Percentiles rank a stretch among this genome's conserved stretches.
phyloP scores from a whole-genome alignment of 352 stramenopile genomes.

The Phytopythium cucurbitacearum region DNA sequence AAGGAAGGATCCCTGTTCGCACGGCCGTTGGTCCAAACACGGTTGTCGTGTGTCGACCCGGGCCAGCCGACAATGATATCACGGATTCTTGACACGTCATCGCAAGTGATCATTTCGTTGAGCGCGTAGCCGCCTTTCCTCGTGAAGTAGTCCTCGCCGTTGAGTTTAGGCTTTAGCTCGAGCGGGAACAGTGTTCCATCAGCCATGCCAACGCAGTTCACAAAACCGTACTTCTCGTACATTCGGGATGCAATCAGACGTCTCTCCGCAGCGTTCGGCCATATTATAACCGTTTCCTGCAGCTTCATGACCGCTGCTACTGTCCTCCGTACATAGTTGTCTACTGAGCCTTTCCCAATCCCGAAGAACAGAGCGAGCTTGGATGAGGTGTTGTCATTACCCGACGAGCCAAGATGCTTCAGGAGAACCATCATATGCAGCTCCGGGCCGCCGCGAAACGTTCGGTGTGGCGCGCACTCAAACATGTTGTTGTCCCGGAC shows the following conservation, averaged over 20 bases:
- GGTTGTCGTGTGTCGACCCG: constrained; percentile 17
- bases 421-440: too few species aligned
- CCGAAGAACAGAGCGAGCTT: too few species aligned
- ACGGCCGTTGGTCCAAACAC: constrained; percentile 20
- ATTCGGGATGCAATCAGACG: constrained; percentile 8
- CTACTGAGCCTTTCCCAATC: too few species aligned
- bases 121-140: constrained; percentile 15
- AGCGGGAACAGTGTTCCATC: constrained; percentile 20
- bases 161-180: constrained; percentile 9
- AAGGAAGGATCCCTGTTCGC: background rate
- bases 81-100: constrained; percentile 12
- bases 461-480: too few species aligned
- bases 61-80: constrained; percentile 18
- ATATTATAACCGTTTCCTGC: background rate
- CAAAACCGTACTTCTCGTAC: constrained; percentile 13
- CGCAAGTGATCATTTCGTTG: constrained; percentile 13
- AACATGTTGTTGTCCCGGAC: too few species aligned
- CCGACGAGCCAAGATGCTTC: too few species aligned
- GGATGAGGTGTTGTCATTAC: too few species aligned
- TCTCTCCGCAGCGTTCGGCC: constrained; percentile 6
- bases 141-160: constrained; percentile 21
- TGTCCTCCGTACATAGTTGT: too few species aligned
- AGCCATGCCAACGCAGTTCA: constrained; percentile 16
- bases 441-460: too few species aligned
- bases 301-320: too few species aligned